phyloP scores from a whole-genome alignment of 257 asterid genomes.

The Nicotiana attenuata region DNA sequence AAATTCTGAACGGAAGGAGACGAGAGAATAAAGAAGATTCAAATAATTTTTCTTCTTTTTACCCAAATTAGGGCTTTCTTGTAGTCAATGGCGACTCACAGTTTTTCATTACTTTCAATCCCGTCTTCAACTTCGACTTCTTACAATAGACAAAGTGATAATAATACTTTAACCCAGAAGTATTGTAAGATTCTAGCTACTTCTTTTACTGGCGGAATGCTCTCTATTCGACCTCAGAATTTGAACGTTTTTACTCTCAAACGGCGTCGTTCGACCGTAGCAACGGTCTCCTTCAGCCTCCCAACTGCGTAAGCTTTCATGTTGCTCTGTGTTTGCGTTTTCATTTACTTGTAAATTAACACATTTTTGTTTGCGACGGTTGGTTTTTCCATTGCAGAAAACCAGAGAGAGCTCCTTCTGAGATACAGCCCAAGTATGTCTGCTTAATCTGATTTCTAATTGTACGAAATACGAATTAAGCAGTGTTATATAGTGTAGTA shows the following conservation, averaged over 20 bases:
- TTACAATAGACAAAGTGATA: constrained; percentile 27
- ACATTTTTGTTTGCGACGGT: background rate
- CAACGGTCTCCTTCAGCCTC: constrained; percentile 59
- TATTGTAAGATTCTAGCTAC: constrained; percentile 18
- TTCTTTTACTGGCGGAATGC: constrained; percentile 44
- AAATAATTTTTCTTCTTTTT: background rate
- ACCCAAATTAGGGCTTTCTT: constrained; percentile 4
- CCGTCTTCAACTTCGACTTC: constrained; percentile 37
- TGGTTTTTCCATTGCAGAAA: constrained; percentile 40
- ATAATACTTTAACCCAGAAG: constrained; percentile 25
- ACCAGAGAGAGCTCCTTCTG: constrained; percentile 30
- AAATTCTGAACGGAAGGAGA: background rate
- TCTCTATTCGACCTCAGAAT: constrained; percentile 32
- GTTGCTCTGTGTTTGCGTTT: background rate
- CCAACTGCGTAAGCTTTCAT: constrained; percentile 54
- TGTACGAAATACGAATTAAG: background rate
- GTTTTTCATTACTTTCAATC: constrained; percentile 47
- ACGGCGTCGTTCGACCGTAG: constrained; percentile 53
- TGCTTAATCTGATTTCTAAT: background rate
- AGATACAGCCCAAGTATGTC: constrained; percentile 48
- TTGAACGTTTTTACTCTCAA: constrained; percentile 29
- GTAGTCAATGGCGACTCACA: constrained; percentile 66
- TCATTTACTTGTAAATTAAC: background rate
- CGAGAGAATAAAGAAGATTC: background rate
- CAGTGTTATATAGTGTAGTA: background rate